A percentile compares a stretch with the other conserved stretches of the same genome.
Evolutionary conservation across 768 basidiomycete species (phyloP).

Genomic region (Cytidiella melzeri): DNA sequence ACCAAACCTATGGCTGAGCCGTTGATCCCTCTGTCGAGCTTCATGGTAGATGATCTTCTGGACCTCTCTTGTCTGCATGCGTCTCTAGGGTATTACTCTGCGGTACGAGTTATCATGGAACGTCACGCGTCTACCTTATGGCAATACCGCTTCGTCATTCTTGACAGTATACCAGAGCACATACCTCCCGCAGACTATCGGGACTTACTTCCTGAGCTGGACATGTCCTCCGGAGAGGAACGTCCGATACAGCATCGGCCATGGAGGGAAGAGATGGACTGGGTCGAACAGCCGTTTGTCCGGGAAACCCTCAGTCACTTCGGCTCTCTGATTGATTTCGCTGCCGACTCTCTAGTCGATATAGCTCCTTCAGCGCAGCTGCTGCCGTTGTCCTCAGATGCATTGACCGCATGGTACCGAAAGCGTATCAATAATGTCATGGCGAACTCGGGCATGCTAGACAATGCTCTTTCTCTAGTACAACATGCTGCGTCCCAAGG

Average conservation of each 20-base stretch:
- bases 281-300: constrained; percentile 47
- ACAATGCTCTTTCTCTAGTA: constrained; percentile 69
- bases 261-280: constrained; percentile 54
- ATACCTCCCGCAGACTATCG: constrained; percentile 55
- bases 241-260: constrained; percentile 21
- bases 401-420: constrained; percentile 73
- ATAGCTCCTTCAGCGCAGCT: constrained; percentile 10
- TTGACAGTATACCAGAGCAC: constrained; percentile 73
- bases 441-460: constrained; percentile 64
- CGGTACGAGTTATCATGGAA: constrained; percentile 50
- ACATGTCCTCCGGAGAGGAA: constrained; percentile 43
- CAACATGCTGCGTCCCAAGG: constrained; percentile 85
- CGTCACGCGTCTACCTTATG: constrained; percentile 55
- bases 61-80: constrained; percentile 63
- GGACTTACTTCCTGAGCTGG: constrained; percentile 58
- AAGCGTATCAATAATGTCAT: constrained; percentile 57
- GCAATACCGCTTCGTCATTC: constrained; percentile 62
- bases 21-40: constrained; percentile 52
- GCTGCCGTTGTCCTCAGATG: constrained; percentile 37
- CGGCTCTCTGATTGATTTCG: constrained; percentile 6
- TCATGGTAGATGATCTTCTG: constrained; percentile 55
- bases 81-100: constrained; percentile 48
- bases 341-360: constrained; percentile 3
- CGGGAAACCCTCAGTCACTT: constrained; percentile 32
- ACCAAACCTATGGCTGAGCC: constrained; percentile 22